Conservation (phyloP, 108 stramenopile genomes). For the Nannochloropsis gaditana region DNA sequence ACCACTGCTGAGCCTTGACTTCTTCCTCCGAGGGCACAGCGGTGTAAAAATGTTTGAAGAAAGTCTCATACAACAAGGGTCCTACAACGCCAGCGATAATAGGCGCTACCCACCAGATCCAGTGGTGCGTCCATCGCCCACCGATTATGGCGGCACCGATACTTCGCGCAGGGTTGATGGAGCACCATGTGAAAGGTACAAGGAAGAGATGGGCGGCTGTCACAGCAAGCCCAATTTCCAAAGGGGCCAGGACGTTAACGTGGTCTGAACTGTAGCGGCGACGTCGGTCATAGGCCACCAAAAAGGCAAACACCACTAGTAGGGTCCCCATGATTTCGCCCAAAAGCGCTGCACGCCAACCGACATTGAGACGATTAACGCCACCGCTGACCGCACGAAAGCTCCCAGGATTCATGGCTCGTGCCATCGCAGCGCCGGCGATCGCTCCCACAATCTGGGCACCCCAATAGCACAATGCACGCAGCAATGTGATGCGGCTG, state of each 20-base stretch:
- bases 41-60: slow-evolving; percentile 15
- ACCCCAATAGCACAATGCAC: neutral
- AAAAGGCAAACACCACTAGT: neutral
- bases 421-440: neutral
- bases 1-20: neutral
- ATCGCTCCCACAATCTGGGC: slow-evolving; percentile 2
- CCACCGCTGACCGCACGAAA: neutral
- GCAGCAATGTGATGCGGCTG: neutral
- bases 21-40: neutral
- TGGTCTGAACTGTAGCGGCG: neutral
- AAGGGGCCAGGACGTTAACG: neutral
- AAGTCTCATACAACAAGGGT: neutral
- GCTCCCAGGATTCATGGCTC: neutral
- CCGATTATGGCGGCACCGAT: neutral
- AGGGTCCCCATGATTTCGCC: slow-evolving; percentile 19
- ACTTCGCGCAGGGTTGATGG: neutral
- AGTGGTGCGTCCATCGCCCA: neutral
- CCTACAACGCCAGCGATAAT: neutral
- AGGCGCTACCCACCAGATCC: slow-evolving; percentile 2
- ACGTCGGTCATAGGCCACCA: neutral
- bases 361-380: neutral
- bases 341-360: slow-evolving; percentile 3
- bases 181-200: slow-evolving; percentile 8
- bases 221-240: neutral
- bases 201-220: slow-evolving; percentile 4